Base-by-base conservation (phyloP, 2,329 filamentous ascomycete genomes). In the Penicillium sp. region DNA sequence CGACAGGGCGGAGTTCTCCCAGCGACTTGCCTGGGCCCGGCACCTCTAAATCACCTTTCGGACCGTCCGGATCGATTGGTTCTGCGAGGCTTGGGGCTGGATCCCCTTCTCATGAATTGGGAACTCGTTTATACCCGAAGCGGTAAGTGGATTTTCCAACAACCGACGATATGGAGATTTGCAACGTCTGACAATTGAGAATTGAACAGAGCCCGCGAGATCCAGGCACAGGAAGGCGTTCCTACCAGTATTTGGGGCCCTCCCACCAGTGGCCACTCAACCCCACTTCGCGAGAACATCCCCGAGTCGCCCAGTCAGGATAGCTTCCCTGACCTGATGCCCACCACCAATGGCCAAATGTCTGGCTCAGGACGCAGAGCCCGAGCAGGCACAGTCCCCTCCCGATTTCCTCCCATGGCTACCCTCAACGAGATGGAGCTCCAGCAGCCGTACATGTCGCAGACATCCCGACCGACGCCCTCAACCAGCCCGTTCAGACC, bases 171-270 rank as follows among this genome's bases (percentile, higher is more conserved):
- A 29, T 45, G 13, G n/a, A 21, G 29, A 18, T 44, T 12, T 20
- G 27, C 13, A 26, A 24, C 47, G 32, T 42, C 47, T 37, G 32
- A 46, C 55, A 58, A 49, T 61, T 55, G 7, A 41, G 49, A 37
- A n/a, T 33, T 41, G 20, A 46, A 50, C 66, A 96, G 93, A 69
- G 92, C 94, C 61, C 85, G 94, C 72, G 94, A 99, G 75, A 97
- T 97, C 56, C 93, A 97, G 78, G 92, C 92, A 48, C 92, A 97
- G 77, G 93, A 97, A 82, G 92, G 92, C 45, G 81, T 96, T 79
- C 69, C 87, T 80, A 68, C 81, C 84, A 72, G 87, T 68, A 87
- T 88, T 36, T 97, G 94, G 94, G 91, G 94, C 9, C 93, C 94
- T 60, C 93, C 94, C 42, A 96, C 93, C 49, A 97, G 93, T 71